Evolutionary conservation across 2,329 filamentous ascomycete genomes (phyloP), one percentile per base, ranked within the genome.

Genomic region (Metarhizium anisopliae): DNA sequence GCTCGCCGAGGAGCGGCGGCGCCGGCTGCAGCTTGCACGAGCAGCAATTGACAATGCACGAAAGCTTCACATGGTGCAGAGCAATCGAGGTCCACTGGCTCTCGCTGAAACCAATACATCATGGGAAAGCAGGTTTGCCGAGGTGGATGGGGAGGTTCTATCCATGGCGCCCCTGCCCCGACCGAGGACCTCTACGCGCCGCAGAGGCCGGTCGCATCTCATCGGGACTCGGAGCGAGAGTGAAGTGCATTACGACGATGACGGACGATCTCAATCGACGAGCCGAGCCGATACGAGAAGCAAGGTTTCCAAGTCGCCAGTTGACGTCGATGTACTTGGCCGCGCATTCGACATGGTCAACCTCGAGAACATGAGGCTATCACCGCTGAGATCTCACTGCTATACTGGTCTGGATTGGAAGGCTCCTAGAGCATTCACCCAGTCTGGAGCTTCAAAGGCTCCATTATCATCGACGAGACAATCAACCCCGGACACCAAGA

Each of bases 1-100:
- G 30, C 69, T 83, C 55, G 72, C 80, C 56, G 80, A 83, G 66
- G 80, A 83, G 66, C 78, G 79, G 51, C 74, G 80, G 57, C 77
- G 78, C 56, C 76, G 79, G 30, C 77, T 82, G 58, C 76, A 77
- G 55, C 71, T 79, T 49, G 74, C 78, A 38, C 72, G 72, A 49
- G 70, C 76, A 20, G 76, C 78, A 16, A 71, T 80, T 40, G 72
- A 78, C 4, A 83, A 83, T 70, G 78, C 76, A 25, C 70, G 77
- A 55, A 80, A 74, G 56, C 64, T 82, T 10, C 79, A 75, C 56
- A 72, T 71, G 4, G 68, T 66, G 51, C 66, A 68, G 58, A 66
- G 59, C 32, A 65, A 65, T 32, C 66, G 66, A 30, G 66, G 64
- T 18, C 63, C 69, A 6, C 59, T 63, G 36, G 62, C 64, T 32